A percentile compares a stretch with the other conserved stretches of the same genome.
Conservation (phyloP, 768 basidiomycete species). For the Lactifluus hygrophoroides region DNA sequence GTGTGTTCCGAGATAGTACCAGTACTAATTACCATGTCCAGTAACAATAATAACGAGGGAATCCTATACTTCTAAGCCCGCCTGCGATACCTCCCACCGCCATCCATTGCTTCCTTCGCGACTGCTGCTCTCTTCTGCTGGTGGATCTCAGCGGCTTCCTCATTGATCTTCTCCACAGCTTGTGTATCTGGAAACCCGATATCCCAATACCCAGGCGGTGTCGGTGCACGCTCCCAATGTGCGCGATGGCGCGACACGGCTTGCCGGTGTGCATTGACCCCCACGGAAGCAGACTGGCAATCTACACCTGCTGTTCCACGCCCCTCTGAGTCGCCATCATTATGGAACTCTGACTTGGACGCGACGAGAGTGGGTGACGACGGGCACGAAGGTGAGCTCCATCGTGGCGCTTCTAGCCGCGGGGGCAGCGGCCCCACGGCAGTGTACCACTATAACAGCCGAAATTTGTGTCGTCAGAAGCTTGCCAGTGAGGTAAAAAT, state of each 20-base stretch:
- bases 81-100: slow-evolving; percentile 4
- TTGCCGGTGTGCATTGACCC: slow-evolving; percentile 49
- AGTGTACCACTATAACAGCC: slow-evolving; percentile 59
- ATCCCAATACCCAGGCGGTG: slow-evolving; percentile 84
- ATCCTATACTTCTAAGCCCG: background rate
- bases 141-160: slow-evolving; percentile 64
- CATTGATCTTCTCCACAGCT: slow-evolving; percentile 68
- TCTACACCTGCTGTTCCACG: background rate
- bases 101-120: slow-evolving; percentile 43
- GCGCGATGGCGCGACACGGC: slow-evolving; percentile 65
- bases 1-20: too few relatives aligned
- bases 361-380: slow-evolving; percentile 5
- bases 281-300: slow-evolving; percentile 23
- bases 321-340: background rate
- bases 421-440: slow-evolving; percentile 64
- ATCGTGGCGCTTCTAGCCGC: slow-evolving; percentile 58
- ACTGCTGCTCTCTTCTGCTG: slow-evolving; percentile 50
- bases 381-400: slow-evolving; percentile 49
- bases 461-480: too few relatives aligned
- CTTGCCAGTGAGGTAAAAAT: too few relatives aligned
- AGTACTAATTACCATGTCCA: too few relatives aligned
- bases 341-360: background rate
- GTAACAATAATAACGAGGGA: background rate
- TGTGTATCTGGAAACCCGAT: slow-evolving; percentile 89
- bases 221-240: slow-evolving; percentile 59